Evolutionary conservation across 2,329 filamentous ascomycete species (phyloP), one percentile per base, ranked within the genome.

Genomic region (Emergomyces orientalis): DNA sequence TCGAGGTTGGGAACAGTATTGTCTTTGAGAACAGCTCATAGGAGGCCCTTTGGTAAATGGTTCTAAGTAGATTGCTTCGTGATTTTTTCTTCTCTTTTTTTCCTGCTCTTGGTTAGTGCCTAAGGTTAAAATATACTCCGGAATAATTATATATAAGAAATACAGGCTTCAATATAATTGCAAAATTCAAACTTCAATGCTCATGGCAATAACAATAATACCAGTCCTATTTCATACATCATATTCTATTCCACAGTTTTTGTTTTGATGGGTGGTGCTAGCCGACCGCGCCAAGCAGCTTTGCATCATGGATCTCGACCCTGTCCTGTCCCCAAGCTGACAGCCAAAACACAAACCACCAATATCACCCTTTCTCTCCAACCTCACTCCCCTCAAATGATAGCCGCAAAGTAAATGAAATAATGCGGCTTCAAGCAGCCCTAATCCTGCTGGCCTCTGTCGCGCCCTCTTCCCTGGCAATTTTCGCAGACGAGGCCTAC

Each of bases 401-500:
- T 65, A 67, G 64, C 62, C 65, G 64, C 65, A 66, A 49, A 67
- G 69, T 63, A 67, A 63, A 39, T 65, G 58, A 67, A 67, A 78
- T 69, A 68, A 78, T 78, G 76, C 69, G 75, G 74, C 73, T 77
- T 66, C 72, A 74, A 69, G 74, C 71, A 71, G 73, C 75, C 63
- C 69, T 74, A 60, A 67, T 76, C 47, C 65, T 74, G 67, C 69
- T 76, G 68, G 72, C 75, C 66, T 75, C 71, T 60, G 86, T 70
- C 78, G 37, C 68, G 73, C 80, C 69, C 71, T 80, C 72, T 79
- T 69, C 84, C 60, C 73, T 77, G 71, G 90, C 91, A 67, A 86
- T 97, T 64, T 96, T 91, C 79, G 82, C 84, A 69, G 94, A 99
- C 73, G 93, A 99, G 76, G 91, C 95, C 68, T 92, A 87, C 79